A percentile compares a stretch with the other conserved stretches of the same genome.
These are phyloP conservation scores for Chalciporus sphaerocephalus DNA, from an alignment of 768 basidiomycete species.

Conservation along the genomic window DNA sequence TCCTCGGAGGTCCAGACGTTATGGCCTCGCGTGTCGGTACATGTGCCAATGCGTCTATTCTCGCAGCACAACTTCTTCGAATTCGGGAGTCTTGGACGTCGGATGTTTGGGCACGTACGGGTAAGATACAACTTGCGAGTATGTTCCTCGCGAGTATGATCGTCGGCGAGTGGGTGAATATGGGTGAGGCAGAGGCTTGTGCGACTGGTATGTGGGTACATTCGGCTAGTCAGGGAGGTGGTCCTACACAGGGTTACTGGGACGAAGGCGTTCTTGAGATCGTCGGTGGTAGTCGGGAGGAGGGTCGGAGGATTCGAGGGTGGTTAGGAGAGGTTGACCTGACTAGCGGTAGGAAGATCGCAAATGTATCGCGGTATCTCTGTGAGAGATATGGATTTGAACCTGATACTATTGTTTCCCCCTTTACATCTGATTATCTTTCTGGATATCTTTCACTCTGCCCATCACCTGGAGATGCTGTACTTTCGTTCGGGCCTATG, in stretches of 20 bases:
- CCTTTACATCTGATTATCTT: conserved; percentile 75
- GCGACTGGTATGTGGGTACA: conserved; percentile 78
- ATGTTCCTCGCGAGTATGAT: conserved; percentile 70
- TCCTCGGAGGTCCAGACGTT: conserved; percentile 72
- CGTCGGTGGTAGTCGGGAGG: conserved; percentile 71
- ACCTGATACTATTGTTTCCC: conserved; percentile 64
- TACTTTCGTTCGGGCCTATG: conserved; percentile 78
- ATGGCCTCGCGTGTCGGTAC: conserved; percentile 77
- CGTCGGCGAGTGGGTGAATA: conserved; percentile 64
- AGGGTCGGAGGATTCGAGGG: conserved; percentile 63
- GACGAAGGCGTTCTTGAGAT: conserved; percentile 76
- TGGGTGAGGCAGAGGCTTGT: conserved; percentile 74
- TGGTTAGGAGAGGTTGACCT: conserved; percentile 84
- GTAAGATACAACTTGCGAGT: conserved; percentile 72
- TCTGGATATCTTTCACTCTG: conserved; percentile 74
- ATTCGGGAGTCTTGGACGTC: conserved; percentile 74
- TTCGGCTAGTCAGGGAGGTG: conserved; percentile 20
- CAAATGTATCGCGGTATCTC: conserved; percentile 68
- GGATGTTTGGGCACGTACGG: conserved; percentile 76
- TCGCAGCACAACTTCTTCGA: conserved; percentile 72
- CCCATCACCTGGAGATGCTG: conserved; percentile 68
- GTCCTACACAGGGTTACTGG: conserved; percentile 54
- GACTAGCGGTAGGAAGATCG: conserved; percentile 58
- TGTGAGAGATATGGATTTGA: conserved; percentile 81
- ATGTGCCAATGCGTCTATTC: conserved; percentile 62